Evolutionary conservation across 2,329 filamentous ascomycete genomes (phyloP), one percentile per base, ranked within the genome.

Genomic region (Ceratocystis cubensis): DNA sequence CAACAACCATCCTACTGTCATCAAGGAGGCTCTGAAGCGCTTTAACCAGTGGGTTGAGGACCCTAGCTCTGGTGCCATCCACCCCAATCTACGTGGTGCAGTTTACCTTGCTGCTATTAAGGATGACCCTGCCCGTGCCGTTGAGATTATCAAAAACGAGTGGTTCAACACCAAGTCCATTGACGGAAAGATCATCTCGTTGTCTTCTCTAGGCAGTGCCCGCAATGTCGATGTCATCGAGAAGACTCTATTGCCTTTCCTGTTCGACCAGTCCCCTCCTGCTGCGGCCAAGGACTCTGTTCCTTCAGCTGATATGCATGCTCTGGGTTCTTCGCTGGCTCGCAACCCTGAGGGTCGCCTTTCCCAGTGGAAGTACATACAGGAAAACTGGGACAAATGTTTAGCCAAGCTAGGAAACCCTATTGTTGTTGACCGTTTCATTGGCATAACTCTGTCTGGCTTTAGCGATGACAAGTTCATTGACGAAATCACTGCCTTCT

Each of bases 161-260:
- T 97, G 90, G 81, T 81, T 85, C 69, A 86, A 80, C 63, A 94
- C 91, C 13, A 87, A 88, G 64, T 90, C 91, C 6, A 86, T 96
- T 46, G 94, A 97, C 72, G 92, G 91, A 71, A 95, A 92, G 76
- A 91, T 96, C 71, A 88, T 96, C 70, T 88, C 85, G 70, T 82
- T 97, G 2, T 80, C 83, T 46, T 84, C 88, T 3, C 82, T 99
- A 57, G 91, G 91, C 44, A 84, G 86, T 48, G 85, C 88, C 22
- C 86, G 87, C 71, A 84, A 90, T 66, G 73, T 77, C 10, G 82
- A 85, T 8, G 78, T 96, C 37, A 85, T 95, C 57, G 78, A 82
- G 66, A 76, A 76, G 76, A 87, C 73, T 81, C 86, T 82, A 73
- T 88, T 80, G 71, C 87, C 76, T 82, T 96, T 92, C 76, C 88